Base-by-base conservation (phyloP, 192 early-diverging fungal genomes). In the Linnemannia exigua region DNA sequence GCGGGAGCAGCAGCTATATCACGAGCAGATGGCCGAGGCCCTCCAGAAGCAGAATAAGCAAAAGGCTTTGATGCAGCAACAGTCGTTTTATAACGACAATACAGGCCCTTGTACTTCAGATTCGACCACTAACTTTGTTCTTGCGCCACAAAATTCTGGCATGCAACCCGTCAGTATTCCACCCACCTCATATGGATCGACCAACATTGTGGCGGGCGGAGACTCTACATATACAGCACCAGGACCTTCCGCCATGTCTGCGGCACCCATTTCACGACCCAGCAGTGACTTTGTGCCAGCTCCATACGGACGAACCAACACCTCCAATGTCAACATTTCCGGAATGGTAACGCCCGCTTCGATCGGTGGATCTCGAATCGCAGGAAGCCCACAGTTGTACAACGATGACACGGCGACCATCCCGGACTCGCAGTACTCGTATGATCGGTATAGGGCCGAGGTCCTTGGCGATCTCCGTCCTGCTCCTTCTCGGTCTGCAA, bases 21-120 rank as follows among this genome's bases (percentile, higher is more conserved):
- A 86, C 47, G 74, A 86, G 58, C 79, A 86, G 41, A 86, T 86
- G 84, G 84, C 78, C 14, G 78, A 80, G 17, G 70, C 75, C 22
- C 69, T 86, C 41, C 73, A 86, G 58, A 79, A 80, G 35, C 82
- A 84, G 54, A 63, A 79, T 20, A 75, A 77, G 19, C 75, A 82
- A 51, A 82, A 67, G 31, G 19, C 67, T 9, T 44, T 41, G 50
- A 72, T 75, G 38, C 72, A 54, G 50, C 69, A 80, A 20, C 71
- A 68, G 52, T 33, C 37, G 41, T 5, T 33, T 3, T 63, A 44
- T 41, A 46, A 37, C n/a, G 41, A 31, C 52, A n/a, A n/a, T n/a
- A n/a, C n/a, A n/a, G 61, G 58, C 77, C 12, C 78, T 76, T 17
- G 66, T 70, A 20, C n/a, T 80, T 63, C 84, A 69, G 84, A 78